These are phyloP conservation scores for Bertia moriformis DNA, from an alignment of 2,329 filamentous ascomycete genomes.

Conservation along the genomic window DNA sequence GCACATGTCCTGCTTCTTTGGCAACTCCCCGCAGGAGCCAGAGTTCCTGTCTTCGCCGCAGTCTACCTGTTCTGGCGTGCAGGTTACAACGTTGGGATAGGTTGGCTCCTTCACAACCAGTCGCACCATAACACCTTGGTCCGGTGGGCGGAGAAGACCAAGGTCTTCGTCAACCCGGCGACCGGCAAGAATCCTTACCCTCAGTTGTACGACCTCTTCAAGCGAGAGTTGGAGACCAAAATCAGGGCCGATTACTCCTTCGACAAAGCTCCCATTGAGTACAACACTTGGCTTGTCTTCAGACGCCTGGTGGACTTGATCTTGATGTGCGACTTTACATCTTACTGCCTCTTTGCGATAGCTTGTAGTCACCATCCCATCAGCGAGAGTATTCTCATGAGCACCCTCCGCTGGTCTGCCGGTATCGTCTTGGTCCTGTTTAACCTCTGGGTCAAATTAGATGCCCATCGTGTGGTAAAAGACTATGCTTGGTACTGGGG, in stretches of 20 bases:
- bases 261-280: slow-evolving; percentile 84
- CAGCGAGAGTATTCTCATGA: slow-evolving; percentile 57
- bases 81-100: slow-evolving; percentile 87
- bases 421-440: slow-evolving; percentile 74
- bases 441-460: slow-evolving; percentile 96
- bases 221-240: slow-evolving; percentile 83
- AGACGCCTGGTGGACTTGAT: slow-evolving; percentile 90
- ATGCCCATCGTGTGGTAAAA: slow-evolving; percentile 93
- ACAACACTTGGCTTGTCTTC: slow-evolving; percentile 98
- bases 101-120: slow-evolving; percentile 74
- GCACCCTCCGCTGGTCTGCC: slow-evolving; percentile 59
- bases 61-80: slow-evolving; percentile 86
- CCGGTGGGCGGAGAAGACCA: slow-evolving; percentile 72
- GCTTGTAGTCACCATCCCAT: slow-evolving; percentile 66
- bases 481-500: slow-evolving; percentile 99
- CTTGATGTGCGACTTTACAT: slow-evolving; percentile 95
- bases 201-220: slow-evolving; percentile 68
- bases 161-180: slow-evolving; percentile 70
- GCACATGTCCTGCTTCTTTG: slow-evolving; percentile 63
- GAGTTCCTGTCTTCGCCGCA: slow-evolving; percentile 64
- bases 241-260: slow-evolving; percentile 85
- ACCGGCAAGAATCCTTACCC: slow-evolving; percentile 74
- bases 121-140: slow-evolving; percentile 78
- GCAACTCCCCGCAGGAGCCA: slow-evolving; percentile 52
- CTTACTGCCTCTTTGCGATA: slow-evolving; percentile 89